Base-by-base conservation (phyloP, 202 grass and related monocot genomes). In the Cymbopogon flexuosus region DNA sequence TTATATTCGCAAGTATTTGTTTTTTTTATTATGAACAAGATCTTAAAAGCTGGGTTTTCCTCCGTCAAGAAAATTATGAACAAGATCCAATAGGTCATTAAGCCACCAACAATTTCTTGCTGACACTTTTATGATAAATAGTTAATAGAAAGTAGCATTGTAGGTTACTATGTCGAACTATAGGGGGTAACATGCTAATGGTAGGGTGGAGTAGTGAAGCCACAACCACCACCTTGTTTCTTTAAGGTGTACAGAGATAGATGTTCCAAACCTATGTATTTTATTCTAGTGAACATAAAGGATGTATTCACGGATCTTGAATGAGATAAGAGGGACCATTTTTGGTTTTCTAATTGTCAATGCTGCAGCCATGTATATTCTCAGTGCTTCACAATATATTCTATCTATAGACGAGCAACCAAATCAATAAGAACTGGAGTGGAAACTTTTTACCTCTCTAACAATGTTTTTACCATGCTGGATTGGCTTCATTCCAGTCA, bases 391-490 rank as follows among this genome's bases (percentile, higher is more conserved):
- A 21, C 15, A 61, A 30, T 70, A 14, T 42, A 21, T 29, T 61
- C 13, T 29, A 60, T 60, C 57, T 12, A 11, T 8, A 75, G 65
- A 79, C 16, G 62, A 37, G 2, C 40, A 59, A 37, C 37, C 19
- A 62, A 65, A 60, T 58, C 30, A 54, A 3, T 83, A 68, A 39
- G n/a, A 5, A 15, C 24, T 35, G 75, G 16, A 45, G 4, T 35
- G 62, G 8, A 65, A 19, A 16, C 14, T 19, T 3, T 68, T 14
- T 93, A 98, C 95, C 90, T 98, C 92, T 90, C 95, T 90, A 62
- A 95, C 95, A 56, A 98, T 93, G 79, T 98, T 98, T 84, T 91
- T 98, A 31, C 95, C 95, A 76, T 93, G 83, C 68, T 91, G 88
- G 43, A 98, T 98, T 78, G 95, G 92, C 66, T 77, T 92, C 92